Percentiles rank a stretch among this genome's conserved stretches.
Conservation (phyloP, 306 rosid genomes). For the Urtica urens region DNA sequence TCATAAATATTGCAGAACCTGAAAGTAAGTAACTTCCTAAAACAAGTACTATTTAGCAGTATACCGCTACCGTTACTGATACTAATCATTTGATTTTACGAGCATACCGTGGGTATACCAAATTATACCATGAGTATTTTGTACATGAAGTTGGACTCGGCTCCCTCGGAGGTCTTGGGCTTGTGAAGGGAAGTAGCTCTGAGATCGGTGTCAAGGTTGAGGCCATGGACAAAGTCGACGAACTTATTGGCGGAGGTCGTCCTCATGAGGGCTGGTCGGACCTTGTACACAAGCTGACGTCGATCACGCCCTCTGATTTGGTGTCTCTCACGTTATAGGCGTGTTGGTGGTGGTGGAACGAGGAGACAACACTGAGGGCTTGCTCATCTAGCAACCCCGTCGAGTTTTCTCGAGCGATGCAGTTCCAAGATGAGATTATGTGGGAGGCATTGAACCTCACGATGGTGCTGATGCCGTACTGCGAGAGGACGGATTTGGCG, state of each 20-base stretch:
- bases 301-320: conserved; percentile 60
- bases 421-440: conserved; percentile 96
- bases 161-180: conserved; percentile 41
- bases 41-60: too few relatives aligned
- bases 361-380: conserved; percentile 34
- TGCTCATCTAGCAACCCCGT: conserved; percentile 78
- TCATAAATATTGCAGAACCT: too few relatives aligned
- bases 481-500: conserved; percentile 63
- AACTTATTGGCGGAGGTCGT: conserved; percentile 73
- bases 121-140: too few relatives aligned
- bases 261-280: conserved; percentile 90
- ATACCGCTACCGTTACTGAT: too few relatives aligned
- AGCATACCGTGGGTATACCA: too few relatives aligned
- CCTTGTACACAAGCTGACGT: conserved; percentile 63
- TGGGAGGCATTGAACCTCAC: conserved; percentile 58
- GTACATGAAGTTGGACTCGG: conserved; percentile 43
- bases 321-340: conserved; percentile 60
- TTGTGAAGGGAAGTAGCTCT: conserved; percentile 30
- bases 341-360: conserved; percentile 47
- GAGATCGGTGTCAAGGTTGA: conserved; percentile 49
- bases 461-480: conserved; percentile 44
- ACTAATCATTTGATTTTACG: too few relatives aligned
- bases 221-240: conserved; percentile 62
- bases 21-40: too few relatives aligned
- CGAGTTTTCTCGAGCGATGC: conserved; percentile 93